Evolutionary conservation across 371 early-diverging fungal species (phyloP), one percentile per base, ranked within the genome.

Genomic region (Sporodiniella umbellata): DNA sequence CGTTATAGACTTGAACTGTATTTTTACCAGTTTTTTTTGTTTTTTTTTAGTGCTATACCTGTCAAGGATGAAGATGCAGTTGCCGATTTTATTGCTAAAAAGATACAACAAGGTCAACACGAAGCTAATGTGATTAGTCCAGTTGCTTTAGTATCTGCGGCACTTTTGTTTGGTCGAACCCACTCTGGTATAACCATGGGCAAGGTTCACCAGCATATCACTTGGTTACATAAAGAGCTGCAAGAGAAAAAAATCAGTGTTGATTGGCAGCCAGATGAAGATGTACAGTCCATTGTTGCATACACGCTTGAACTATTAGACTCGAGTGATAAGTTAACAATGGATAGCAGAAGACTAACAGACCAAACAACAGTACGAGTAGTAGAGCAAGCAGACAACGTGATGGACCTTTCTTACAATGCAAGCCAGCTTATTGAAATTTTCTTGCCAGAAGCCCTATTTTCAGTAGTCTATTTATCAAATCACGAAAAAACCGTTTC

Each of bases 241-340:
- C 22, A 46, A 0, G 51, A 60, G 11, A 72, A 64, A 31, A 38
- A 48, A 2, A 58, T 72, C 17, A 48, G 45, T 11, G 26, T 77
- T 8, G 78, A 77, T 24, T 77, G 78, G 78, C 64, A 77, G 47
- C 66, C 62, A 0, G 68, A 64, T 54, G 78, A 77, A 43, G 78
- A 77, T 51, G 62, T 66, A 0, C 48, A 59, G 17, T 49, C 65
- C 1, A 56, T 77, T 42, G 66, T 77, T 1, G 48, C 67, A 0
- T 77, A 73, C 42, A 38, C 74, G 3, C 31, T 77, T 4, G 42
- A 66, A 15, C 42, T 77, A 1, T 42, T 77, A 48, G 78, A 77
- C 25, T 58, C 62, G 1, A 53, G 53, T n/a, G 53, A 56, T 14
- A 70, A 77, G 53, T 51, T 77, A 3, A 59, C 56, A 5, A 63